Percentiles rank a stretch among this genome's conserved stretches.
These are phyloP conservation scores for Inga laurina DNA, from an alignment of 306 rosid species.

Conservation along the genomic window DNA sequence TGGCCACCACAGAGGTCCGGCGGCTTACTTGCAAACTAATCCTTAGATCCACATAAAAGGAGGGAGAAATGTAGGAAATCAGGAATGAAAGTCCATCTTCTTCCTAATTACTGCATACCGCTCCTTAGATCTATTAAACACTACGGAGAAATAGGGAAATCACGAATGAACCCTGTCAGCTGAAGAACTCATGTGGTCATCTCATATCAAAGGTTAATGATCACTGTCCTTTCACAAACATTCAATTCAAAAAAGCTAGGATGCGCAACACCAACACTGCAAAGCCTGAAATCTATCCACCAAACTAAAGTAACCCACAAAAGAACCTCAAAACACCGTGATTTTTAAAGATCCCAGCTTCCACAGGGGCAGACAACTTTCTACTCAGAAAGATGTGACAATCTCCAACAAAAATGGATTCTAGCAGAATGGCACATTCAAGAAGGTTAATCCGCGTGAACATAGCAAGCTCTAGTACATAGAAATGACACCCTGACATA, in stretches of 20 bases:
- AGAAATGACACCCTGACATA: constrained; percentile 28
- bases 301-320: constrained; percentile 10
- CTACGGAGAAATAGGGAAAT: not conserved
- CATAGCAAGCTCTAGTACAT: not conserved
- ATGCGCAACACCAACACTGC: constrained; percentile 1
- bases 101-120: constrained; percentile 15
- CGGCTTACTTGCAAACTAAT: not conserved
- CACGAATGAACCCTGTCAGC: not conserved
- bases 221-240: constrained; percentile 12
- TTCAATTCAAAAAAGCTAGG: constrained; percentile 9
- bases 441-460: not conserved
- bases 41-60: not conserved
- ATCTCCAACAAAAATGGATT: not conserved
- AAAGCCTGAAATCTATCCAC: constrained; percentile 12
- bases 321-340: not conserved
- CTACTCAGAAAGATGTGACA: not conserved
- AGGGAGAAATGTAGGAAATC: not conserved
- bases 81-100: not conserved
- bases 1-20: not conserved
- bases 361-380: not conserved
- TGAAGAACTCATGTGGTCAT: constrained; percentile 7
- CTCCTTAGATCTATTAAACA: constrained; percentile 16
- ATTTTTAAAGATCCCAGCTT: constrained; percentile 25
- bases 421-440: not conserved
- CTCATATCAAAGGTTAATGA: constrained; percentile 15